Conservation (phyloP, 805 yeast genomes). For the Blastobotrys mokoenaii region DNA sequence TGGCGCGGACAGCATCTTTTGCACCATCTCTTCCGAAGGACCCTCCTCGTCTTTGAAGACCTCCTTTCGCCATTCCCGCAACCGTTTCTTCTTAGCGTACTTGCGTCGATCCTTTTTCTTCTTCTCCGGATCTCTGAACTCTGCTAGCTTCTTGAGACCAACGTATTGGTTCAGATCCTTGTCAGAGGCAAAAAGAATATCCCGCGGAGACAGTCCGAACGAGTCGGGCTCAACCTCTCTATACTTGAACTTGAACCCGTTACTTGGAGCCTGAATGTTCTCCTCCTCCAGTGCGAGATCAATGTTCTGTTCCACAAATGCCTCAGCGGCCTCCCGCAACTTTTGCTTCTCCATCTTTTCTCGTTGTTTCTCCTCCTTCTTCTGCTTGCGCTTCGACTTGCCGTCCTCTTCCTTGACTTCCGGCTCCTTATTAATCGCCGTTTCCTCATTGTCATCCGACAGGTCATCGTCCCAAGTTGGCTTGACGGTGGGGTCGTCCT, state of each 20-base stretch:
- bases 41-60: conserved; percentile 57
- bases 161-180: conserved; percentile 72
- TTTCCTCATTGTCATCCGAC: conserved; percentile 18
- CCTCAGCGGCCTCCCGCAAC: conserved; percentile 60
- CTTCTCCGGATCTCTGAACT: conserved; percentile 72
- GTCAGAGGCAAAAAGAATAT: conserved; percentile 86
- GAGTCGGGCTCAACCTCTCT: conserved; percentile 94
- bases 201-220: conserved; percentile 77
- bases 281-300: conserved; percentile 38
- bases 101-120: conserved; percentile 73
- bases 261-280: conserved; percentile 31
- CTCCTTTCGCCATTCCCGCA: conserved; percentile 83
- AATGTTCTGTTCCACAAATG: conserved; percentile 68
- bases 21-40: conserved; percentile 23
- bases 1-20: background rate
- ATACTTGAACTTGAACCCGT: conserved; percentile 60
- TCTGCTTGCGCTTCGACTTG: conserved; percentile 11
- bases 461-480: conserved; percentile 32
- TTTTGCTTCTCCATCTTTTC: conserved; percentile 55
- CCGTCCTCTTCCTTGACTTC: background rate
- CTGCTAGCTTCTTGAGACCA: conserved; percentile 88
- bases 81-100: conserved; percentile 69
- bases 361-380: conserved; percentile 44
- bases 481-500: conserved; percentile 31
- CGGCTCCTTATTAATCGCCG: conserved; percentile 11